Evolutionary conservation across 371 early-diverging fungal genomes (phyloP).

Genomic region (Lichtheimia hyalospora): DNA sequence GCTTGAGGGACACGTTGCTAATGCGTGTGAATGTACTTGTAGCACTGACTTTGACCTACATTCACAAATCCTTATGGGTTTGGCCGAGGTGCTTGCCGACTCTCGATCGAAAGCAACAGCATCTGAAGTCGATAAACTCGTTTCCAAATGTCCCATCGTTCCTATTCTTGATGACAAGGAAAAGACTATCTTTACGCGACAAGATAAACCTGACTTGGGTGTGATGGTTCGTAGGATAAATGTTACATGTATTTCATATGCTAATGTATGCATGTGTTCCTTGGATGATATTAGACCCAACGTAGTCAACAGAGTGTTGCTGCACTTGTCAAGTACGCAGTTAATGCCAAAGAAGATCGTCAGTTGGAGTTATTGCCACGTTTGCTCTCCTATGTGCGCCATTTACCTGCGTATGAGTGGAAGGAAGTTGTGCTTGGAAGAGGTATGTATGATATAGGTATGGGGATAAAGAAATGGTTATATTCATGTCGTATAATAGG

Average conservation of each 20-base stretch:
- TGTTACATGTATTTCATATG: neutral
- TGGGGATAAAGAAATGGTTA: neutral
- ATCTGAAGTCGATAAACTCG: slow-evolving; percentile 34
- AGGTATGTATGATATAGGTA: slow-evolving; percentile 26
- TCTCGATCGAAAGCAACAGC: slow-evolving; percentile 33
- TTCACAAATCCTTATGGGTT: slow-evolving; percentile 60
- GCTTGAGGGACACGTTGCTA: no score
- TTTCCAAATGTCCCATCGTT: slow-evolving; percentile 37
- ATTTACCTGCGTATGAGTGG: slow-evolving; percentile 34
- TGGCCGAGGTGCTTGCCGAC: slow-evolving; percentile 55
- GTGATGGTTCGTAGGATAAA: slow-evolving; percentile 23
- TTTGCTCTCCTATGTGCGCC: slow-evolving; percentile 33
- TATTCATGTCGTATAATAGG: slow-evolving; percentile 7
- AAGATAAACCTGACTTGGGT: slow-evolving; percentile 9
- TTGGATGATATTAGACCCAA: slow-evolving; percentile 32
- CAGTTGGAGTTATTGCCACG: slow-evolving; percentile 40
- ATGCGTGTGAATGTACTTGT: neutral
- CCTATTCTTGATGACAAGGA: slow-evolving; percentile 23
- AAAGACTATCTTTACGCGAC: slow-evolving; percentile 20
- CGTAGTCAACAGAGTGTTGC: slow-evolving; percentile 42
- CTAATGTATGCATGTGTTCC: neutral
- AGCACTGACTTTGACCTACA: slow-evolving; percentile 39
- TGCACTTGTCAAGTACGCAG: slow-evolving; percentile 43
- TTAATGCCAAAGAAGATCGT: slow-evolving; percentile 27
- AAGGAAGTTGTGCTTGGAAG: slow-evolving; percentile 25